Evolutionary conservation across 495 filamentous ascomycete genomes (phyloP), one percentile per base, ranked within the genome.

Genomic region (Xylaria scruposa): DNA sequence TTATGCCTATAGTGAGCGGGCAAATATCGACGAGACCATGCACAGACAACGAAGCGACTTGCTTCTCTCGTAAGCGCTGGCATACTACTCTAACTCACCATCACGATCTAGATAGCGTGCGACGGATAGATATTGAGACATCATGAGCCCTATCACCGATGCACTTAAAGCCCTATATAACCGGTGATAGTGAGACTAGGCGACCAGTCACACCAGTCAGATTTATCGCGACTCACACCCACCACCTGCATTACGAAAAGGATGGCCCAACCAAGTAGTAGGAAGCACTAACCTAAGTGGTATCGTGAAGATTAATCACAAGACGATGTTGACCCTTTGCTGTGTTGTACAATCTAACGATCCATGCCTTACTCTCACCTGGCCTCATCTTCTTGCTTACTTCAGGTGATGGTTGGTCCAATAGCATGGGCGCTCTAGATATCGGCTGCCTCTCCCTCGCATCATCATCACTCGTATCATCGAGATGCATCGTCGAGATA

Each of bases 301-400:
- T 56, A 63, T 70, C 47, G 21, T 42, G 59, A 70, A 40, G 15
- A 24, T 17, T 63, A 53, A 42, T 63, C 68, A 63, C 59, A 44
- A 63, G 59, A 70, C 56, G 59, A 40, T 63, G 54, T 33, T 15
- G 17, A 49, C 38, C 65, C 6, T 60, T 29, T 62, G 70, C 62
- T 71, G 62, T 60, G 59, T 63, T 66, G 51, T 72, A 59, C 62
- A 67, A 67, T 56, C 40, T 67, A 67, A n/a, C 51, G 31, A 47
- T 49, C 44, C 70, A 46, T 59, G 51, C 44, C 31, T 24, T 10
- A 31, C 70, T 19, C 24, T 72, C 70, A 72, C 62, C 62, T 63
- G 62, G 70, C 46, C 68, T 64, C 59, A 4, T 58, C 24, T 62
- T 15, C 53, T 29, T 31, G 40, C 29, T 38, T 60, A 15, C 36